phyloP scores from a whole-genome alignment of 805 yeast genomes.

The Ogataea naganishii region DNA sequence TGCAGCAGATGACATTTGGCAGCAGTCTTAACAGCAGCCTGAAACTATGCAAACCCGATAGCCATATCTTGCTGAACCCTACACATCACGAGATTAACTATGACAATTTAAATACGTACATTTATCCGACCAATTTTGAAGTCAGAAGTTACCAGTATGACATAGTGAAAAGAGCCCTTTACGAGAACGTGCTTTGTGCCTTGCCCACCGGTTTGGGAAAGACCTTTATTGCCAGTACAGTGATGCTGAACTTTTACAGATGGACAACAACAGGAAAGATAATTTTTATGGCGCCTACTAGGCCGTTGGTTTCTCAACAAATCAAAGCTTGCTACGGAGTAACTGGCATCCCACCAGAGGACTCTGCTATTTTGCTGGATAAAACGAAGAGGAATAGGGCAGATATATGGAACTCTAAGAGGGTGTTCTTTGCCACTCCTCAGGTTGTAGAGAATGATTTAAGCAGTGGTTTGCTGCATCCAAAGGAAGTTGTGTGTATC shows the following conservation, averaged over 20 bases:
- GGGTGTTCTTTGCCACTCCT: constrained; percentile 91
- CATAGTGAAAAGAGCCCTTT: constrained; percentile 66
- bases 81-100: constrained; percentile 44
- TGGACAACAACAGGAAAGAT: constrained; percentile 81
- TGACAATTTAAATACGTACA: constrained; percentile 34
- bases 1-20: no score
- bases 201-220: constrained; percentile 97
- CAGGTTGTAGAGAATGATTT: constrained; percentile 93
- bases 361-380: constrained; percentile 67
- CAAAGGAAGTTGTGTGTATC: constrained; percentile 62
- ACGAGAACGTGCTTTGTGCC: constrained; percentile 73
- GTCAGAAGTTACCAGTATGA: constrained; percentile 83
- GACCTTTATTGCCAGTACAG: constrained; percentile 91
- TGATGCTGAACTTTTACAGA: constrained; percentile 79
- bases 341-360: constrained; percentile 70
- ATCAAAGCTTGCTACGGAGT: constrained; percentile 85
- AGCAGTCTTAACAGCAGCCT: no score
- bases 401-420: constrained; percentile 66
- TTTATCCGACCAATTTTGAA: constrained; percentile 82
- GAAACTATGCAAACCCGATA: no score
- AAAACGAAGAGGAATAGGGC: constrained; percentile 50
- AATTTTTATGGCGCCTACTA: constrained; percentile 93
- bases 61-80: no score
- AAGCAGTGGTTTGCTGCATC: constrained; percentile 63
- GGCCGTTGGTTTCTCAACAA: constrained; percentile 95